Evolutionary conservation across 2,329 filamentous ascomycete species (phyloP), one percentile per base, ranked within the genome.

Genomic region (Calonectria hongkongensis): DNA sequence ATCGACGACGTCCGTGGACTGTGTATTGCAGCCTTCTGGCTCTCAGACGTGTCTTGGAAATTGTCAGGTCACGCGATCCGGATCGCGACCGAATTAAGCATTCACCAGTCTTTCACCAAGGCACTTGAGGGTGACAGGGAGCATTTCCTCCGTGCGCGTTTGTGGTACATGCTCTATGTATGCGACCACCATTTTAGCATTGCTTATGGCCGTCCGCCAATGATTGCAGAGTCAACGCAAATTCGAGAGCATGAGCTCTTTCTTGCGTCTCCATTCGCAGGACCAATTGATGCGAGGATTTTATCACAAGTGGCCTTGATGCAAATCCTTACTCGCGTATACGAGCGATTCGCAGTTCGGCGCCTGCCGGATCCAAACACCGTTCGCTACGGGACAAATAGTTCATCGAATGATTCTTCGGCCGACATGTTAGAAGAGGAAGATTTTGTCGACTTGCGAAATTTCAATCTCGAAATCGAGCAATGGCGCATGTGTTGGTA

Each of bases 1-100:
- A 81, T 90, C 21, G 90, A 92, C 71, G 89, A 89, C 71, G 87
- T 92, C 25, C 87, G 90, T 3, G 91, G 87, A 1, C 86, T 93
- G 8, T 91, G 89, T 73, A 89, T 92, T 25, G 91, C 88, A 1
- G 89, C 91, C 1, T 93, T 92, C 76, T 92, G 90, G 90, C 83
- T 92, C 2, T 89, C 89, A 2, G 90, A 92, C 5, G 83, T 91
- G 2, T 90, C 88, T 12, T 91, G 90, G 89, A 92, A 90, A 71
- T 83, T 92, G 1, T 90, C 88, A 0, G 90, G 90, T 1, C 88
- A 89, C 74, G 89, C 89, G 0, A 88, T 90, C 3, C 86, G 89
- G n/a, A 89, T 90, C 63, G 89, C 89, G 2, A 90, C 89, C 0
- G 89, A 90, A 76, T 80, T 90, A 64, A 88, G 88, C 41, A 83